Conservation (phyloP, 495 filamentous ascomycete species). For the Saxophila tyrrhenica region DNA sequence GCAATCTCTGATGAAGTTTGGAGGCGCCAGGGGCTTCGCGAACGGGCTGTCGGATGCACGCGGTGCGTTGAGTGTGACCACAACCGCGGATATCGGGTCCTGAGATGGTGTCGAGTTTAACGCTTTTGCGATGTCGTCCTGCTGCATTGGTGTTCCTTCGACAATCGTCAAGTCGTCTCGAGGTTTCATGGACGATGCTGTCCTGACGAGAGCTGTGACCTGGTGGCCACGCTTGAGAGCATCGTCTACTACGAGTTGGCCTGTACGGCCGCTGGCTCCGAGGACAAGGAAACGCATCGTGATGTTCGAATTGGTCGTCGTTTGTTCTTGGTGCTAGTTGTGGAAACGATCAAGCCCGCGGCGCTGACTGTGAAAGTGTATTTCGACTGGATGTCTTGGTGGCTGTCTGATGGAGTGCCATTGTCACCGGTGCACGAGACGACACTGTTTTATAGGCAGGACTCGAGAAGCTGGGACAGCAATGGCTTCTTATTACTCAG, state of each 20-base stretch:
- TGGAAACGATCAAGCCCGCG: too few species aligned
- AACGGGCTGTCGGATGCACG: conserved; percentile 24
- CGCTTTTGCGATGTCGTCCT: conserved; percentile 28
- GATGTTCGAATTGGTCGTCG: too few species aligned
- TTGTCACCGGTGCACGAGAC: too few species aligned
- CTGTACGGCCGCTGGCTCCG: conserved; percentile 36
- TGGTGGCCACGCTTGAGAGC: conserved; percentile 32
- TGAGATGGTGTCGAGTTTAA: too few species aligned
- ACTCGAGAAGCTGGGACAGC: too few species aligned
- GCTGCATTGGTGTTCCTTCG: conserved; percentile 32
- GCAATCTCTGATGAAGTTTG: conserved; percentile 24
- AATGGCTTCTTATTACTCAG: too few species aligned
- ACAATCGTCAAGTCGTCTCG: conserved; percentile 23
- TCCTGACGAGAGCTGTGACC: conserved; percentile 35
- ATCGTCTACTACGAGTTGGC: conserved; percentile 32
- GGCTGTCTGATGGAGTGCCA: too few species aligned
- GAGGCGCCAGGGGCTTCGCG: conserved; percentile 17
- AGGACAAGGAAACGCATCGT: conserved; percentile 36
- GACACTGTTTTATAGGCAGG: too few species aligned
- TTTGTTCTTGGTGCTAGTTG: too few species aligned
- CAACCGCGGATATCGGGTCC: conserved; percentile 24
- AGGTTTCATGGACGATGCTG: conserved; percentile 5
- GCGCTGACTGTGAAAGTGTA: too few species aligned
- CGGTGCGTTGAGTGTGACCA: conserved; percentile 30
- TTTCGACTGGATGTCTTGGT: too few species aligned